Evolutionary conservation across 2,329 filamentous ascomycete species (phyloP).

Genomic region (Akanthomyces dipterigenus): DNA sequence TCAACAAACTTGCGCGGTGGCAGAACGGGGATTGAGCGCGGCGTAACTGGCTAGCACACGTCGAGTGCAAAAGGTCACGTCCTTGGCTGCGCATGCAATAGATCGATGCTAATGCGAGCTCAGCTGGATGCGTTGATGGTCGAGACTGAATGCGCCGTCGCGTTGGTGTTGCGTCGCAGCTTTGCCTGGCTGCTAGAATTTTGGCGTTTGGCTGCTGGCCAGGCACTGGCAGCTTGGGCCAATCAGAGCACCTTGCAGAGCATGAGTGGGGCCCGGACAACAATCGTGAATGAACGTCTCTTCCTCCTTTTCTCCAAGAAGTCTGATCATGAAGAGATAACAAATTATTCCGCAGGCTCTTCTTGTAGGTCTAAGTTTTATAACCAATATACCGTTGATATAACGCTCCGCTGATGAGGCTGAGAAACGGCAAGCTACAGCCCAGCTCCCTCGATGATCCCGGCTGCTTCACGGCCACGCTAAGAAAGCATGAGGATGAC

Average conservation of each 20-base stretch:
- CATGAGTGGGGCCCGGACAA: neutral
- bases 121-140: neutral
- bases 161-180: conserved; percentile 12
- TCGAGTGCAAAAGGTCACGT: neutral
- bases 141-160: conserved; percentile 1
- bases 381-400: too few species aligned
- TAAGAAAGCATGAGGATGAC: too few species aligned
- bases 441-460: too few species aligned
- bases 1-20: conserved; percentile 31
- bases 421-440: too few species aligned
- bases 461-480: too few species aligned
- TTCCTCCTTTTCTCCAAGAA: neutral
- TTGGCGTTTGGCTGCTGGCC: conserved; percentile 12
- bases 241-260: neutral
- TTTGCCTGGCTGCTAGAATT: conserved; percentile 12
- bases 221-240: conserved; percentile 10
- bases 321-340: too few species aligned
- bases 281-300: neutral
- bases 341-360: too few species aligned
- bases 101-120: neutral
- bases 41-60: neutral
- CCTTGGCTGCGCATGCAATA: neutral
- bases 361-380: too few species aligned
- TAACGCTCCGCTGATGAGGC: too few species aligned
- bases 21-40: neutral